phyloP scores from a whole-genome alignment of 257 asterid genomes.

The Lycium barbarum region DNA sequence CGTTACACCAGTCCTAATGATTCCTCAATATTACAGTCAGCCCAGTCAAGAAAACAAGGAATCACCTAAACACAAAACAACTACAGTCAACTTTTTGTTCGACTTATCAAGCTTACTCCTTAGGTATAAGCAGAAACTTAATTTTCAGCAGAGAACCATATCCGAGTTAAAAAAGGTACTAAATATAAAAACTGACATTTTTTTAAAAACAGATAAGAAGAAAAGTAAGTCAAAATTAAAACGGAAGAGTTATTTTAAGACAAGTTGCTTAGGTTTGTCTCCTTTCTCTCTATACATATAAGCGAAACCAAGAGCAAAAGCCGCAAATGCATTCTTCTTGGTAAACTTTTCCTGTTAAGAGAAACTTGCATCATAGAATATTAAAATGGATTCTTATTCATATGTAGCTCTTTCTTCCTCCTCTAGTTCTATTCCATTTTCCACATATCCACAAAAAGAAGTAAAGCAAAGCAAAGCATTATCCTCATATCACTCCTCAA shows the following conservation, averaged over 20 bases:
- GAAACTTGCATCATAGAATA: neutral
- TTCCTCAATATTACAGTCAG: conserved; percentile 5
- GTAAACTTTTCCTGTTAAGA: too few relatives aligned
- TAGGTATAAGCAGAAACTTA: conserved; percentile 28
- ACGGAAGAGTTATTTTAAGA: neutral
- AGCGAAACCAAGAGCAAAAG: neutral
- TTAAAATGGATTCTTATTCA: conserved; percentile 35
- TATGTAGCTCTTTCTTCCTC: conserved; percentile 22
- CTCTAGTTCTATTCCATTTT: conserved; percentile 26
- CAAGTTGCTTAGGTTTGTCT: neutral
- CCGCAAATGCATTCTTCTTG: neutral
- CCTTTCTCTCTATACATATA: neutral
- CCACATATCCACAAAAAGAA: conserved; percentile 28
- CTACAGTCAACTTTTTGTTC: neutral
- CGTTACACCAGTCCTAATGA: neutral
- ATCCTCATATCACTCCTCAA: too few relatives aligned
- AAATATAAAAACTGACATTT: too few relatives aligned
- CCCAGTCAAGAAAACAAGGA: neutral
- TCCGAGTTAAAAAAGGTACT: too few relatives aligned
- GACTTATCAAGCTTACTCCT: conserved; percentile 48
- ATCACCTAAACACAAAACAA: conserved; percentile 7
- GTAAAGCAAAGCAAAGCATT: too few relatives aligned
- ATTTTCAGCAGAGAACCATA: too few relatives aligned
- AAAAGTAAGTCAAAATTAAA: too few relatives aligned
- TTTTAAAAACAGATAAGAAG: too few relatives aligned